Base-by-base conservation (phyloP, 2,329 filamentous ascomycete genomes). In the Coniochaeta sp. region DNA sequence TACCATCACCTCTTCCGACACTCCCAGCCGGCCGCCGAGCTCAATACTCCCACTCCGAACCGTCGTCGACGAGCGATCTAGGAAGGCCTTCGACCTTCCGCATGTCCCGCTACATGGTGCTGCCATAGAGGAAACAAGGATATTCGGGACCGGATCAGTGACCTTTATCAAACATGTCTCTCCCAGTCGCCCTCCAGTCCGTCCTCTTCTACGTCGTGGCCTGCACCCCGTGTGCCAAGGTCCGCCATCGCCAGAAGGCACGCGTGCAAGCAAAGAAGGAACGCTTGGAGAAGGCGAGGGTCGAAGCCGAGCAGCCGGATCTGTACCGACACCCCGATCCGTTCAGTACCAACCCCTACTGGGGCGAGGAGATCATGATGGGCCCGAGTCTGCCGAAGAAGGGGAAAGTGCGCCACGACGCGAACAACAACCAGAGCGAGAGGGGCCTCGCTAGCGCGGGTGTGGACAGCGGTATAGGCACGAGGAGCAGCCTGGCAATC, bases 331-430 rank as follows among this genome's bases (percentile, higher is more conserved):
- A 97, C 68, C 92, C 89, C 1, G 85, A 86, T 52, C 90, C 91
- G 1, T 95, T 91, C 67, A 88, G 87, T 68, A 96, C 91, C 30
- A 97, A 97, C 68, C 88, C 89, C 14, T 91, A 90, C 74, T 97
- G 93, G 93, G 79, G 83, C 34, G 89, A 95, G 70, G 93, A 97
- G 73, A 96, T 97, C 65, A 81, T 80, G 63, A 82, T 93, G 75
- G 93, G 93, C 0, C 93, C 93, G 2, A 86, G 84, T 3, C 81
- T 89, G 38, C 87, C 87, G 34, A 87, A 87, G 68, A 82, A 87
- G 72, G 75, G 81, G 61, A 72, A 74, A 67, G 74, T 70, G 66
- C 73, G 70, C 68, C 73, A 64, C 61, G 75, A 69, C 65, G 59
- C 59, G 19, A 83, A 74, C 74, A 85, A 81, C 75, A 85, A 78